Evolutionary conservation across 306 rosid genomes (phyloP), one percentile per base, ranked within the genome.

Genomic region (Cucurbita moschata): DNA sequence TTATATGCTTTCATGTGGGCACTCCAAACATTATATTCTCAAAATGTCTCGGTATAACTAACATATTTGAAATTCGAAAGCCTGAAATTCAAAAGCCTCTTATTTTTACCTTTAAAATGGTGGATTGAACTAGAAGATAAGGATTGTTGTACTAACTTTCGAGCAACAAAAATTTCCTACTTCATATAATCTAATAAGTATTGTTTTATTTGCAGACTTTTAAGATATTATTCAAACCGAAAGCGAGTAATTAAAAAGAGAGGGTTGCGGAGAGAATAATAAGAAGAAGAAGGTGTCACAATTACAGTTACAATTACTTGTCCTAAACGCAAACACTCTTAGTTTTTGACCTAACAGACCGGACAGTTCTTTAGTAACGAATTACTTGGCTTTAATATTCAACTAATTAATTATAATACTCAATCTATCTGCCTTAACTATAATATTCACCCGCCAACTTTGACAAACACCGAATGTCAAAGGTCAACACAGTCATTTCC

Each of bases 261-360:
- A 49, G 80, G 46, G 23, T 59, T 43, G 69, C 44, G 51, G 47
- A 46, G 3, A 46, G 51, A 2, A 49, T 6, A n/a, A n/a, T n/a
- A 35, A 44, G 35, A 30, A 30, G 35, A 30, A 30, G 35, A 30
- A 26, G 1, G 57, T 68, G 57, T 47, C 35, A 30, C 35, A 30
- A 2, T 30, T 30, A 30, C 57, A 68, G 73, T 77, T 21, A 51
- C 57, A 68, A 75, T 77, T 21, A 51, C 90, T 82, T 87, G 84
- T 78, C 76, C 77, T 63, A 62, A 47, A 89, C 84, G 86, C 51
- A 79, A 87, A 66, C 54, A 74, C 72, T 76, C 63, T 63, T 8
- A 4, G 11, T 19, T 67, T 21, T 52, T 50, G 35, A 79, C 81
- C 85, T 81, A 81, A 79, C 63, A 47, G 68, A 60, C 77, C 42